phyloP scores from a whole-genome alignment of 2,329 filamentous ascomycete species.

The Coniosporium tulheliwenetii region DNA sequence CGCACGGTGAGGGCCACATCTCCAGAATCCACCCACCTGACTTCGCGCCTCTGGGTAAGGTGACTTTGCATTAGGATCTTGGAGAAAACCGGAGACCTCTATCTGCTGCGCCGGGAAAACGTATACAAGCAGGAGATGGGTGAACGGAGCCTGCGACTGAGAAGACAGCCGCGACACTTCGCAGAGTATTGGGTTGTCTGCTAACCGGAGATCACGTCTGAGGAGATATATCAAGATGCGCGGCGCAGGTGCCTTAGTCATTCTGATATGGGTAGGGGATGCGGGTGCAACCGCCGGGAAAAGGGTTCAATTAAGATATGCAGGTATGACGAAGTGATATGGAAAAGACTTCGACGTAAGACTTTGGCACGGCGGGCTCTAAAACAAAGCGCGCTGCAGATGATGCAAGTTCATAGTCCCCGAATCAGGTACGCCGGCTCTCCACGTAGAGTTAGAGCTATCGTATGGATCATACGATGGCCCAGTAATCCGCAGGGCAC shows the following conservation, averaged over 20 bases:
- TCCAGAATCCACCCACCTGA: slow-evolving; percentile 50
- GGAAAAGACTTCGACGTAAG: too few species aligned
- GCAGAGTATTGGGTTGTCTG: slow-evolving; percentile 61
- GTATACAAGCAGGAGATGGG: slow-evolving; percentile 57
- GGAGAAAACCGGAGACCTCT: slow-evolving; percentile 61
- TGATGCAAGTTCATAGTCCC: too few species aligned
- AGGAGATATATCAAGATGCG: slow-evolving; percentile 54
- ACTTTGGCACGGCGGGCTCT: too few species aligned
- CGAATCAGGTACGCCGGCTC: too few species aligned
- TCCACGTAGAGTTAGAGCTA: too few species aligned
- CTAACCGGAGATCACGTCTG: slow-evolving; percentile 55
- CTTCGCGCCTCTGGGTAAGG: slow-evolving; percentile 58
- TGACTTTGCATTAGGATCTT: slow-evolving; percentile 26
- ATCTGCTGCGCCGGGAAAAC: slow-evolving; percentile 55
- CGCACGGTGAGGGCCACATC: slow-evolving; percentile 56
- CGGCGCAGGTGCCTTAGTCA: slow-evolving; percentile 5
- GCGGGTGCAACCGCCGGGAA: too few species aligned
- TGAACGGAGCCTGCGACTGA: slow-evolving; percentile 30
- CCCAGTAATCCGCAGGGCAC: too few species aligned
- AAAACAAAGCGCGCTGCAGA: too few species aligned
- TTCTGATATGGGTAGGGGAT: too few species aligned
- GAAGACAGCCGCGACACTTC: slow-evolving; percentile 31
- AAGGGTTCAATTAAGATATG: too few species aligned
- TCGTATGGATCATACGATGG: too few species aligned
- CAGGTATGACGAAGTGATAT: too few species aligned